These are phyloP conservation scores for Tagetes erecta DNA, from an alignment of 129 eudicot genomes.

Conservation along the genomic window DNA sequence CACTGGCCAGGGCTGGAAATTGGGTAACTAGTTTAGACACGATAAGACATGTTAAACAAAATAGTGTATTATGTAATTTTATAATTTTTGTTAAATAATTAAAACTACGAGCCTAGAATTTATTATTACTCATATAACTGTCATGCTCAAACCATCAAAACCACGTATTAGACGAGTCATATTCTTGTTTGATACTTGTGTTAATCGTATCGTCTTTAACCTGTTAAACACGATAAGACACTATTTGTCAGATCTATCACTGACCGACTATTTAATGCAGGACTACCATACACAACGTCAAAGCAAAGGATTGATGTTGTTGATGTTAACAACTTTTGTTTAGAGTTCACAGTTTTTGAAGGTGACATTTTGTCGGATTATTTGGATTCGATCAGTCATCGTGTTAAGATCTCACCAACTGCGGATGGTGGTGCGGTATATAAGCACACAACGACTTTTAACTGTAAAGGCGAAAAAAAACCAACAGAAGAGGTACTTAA, in stretches of 20 bases:
- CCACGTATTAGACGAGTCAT: too few relatives aligned
- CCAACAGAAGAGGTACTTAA: constrained; percentile 26
- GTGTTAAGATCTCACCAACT: constrained; percentile 14
- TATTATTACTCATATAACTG: too few relatives aligned
- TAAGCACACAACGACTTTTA: constrained; percentile 17
- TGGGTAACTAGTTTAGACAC: too few relatives aligned
- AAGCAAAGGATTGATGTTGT: constrained; percentile 29
- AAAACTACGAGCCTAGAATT: too few relatives aligned
- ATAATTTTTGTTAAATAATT: too few relatives aligned
- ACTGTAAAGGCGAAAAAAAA: constrained; percentile 18
- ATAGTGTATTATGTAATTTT: too few relatives aligned
- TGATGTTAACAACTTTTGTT: constrained; percentile 21
- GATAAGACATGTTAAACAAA: too few relatives aligned
- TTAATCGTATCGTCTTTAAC: too few relatives aligned
- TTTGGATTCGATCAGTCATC: constrained; percentile 29
- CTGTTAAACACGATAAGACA: too few relatives aligned
- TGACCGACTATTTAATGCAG: neutral
- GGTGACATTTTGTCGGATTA: constrained; percentile 24
- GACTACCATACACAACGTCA: constrained; percentile 21
- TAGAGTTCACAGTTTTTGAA: constrained; percentile 25
- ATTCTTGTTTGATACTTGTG: too few relatives aligned
- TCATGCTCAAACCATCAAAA: too few relatives aligned
- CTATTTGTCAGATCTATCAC: neutral
- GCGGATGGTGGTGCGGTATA: constrained; percentile 29
- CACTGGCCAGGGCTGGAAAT: too few relatives aligned